Evolutionary conservation across 2,329 filamentous ascomycete genomes (phyloP).

Genomic region (Fusarium luffae): DNA sequence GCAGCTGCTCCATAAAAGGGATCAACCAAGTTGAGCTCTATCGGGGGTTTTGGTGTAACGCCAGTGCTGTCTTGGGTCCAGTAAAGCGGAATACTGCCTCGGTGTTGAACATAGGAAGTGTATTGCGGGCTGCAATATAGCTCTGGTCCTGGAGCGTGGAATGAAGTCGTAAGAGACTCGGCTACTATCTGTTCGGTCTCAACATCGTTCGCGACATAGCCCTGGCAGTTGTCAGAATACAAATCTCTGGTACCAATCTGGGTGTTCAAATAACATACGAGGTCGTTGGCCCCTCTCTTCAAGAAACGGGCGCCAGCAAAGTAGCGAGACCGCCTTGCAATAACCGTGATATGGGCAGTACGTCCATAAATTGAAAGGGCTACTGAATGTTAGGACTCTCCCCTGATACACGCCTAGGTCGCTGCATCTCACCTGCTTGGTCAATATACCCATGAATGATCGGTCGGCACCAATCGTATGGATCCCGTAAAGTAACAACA

Average conservation of each 20-base stretch:
- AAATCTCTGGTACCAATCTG: not conserved
- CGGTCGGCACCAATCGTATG: conserved; percentile 95
- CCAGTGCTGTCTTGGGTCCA: conserved; percentile 98
- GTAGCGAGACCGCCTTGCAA: conserved; percentile 89
- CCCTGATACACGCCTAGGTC: not conserved
- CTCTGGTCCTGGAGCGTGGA: conserved; percentile 87
- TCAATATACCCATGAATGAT: conserved; percentile 97
- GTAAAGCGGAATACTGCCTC: conserved; percentile 94
- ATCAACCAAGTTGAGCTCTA: conserved; percentile 93
- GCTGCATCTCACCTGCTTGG: conserved; percentile 69
- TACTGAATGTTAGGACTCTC: conserved; percentile 28
- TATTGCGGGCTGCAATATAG: conserved; percentile 91
- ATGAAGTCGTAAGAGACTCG: conserved; percentile 92
- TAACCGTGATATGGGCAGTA: conserved; percentile 90
- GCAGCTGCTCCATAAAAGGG: conserved; percentile 95
- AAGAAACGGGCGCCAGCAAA: conserved; percentile 95
- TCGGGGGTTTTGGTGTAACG: conserved; percentile 95
- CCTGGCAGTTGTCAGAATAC: conserved; percentile 52
- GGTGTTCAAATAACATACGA: conserved; percentile 55
- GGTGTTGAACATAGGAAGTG: conserved; percentile 96
- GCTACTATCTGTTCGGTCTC: conserved; percentile 99
- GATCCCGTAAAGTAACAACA: conserved; percentile 74
- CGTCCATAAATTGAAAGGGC: conserved; percentile 87
- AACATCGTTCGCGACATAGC: conserved; percentile 97
- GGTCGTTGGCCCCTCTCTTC: conserved; percentile 93